Conservation (phyloP, 225 moss, liverwort and hornwort species). For the Marchantia polymorpha region DNA sequence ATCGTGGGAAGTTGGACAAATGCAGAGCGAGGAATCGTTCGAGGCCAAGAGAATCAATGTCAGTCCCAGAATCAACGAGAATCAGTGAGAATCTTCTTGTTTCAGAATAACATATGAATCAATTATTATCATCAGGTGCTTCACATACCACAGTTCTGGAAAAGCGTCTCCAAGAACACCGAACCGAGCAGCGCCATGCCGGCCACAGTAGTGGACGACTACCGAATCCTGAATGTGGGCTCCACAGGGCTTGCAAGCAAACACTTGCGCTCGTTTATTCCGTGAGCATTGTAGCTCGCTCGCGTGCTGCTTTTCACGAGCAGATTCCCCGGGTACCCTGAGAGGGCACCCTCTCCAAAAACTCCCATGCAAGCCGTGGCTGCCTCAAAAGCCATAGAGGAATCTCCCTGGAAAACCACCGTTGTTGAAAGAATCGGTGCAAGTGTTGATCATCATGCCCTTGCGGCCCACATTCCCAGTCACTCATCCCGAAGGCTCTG, state of each 20-base stretch:
- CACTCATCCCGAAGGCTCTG: constrained; percentile 40
- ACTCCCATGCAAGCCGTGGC: constrained; percentile 68
- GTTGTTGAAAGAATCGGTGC: constrained; percentile 64
- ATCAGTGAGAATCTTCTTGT: too few relatives aligned
- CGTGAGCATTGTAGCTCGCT: constrained; percentile 58
- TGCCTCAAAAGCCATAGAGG: constrained; percentile 48
- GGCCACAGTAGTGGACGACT: too few relatives aligned
- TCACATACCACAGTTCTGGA: too few relatives aligned
- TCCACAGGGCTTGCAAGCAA: constrained; percentile 67
- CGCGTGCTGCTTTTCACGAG: constrained; percentile 27
- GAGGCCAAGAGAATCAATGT: too few relatives aligned
- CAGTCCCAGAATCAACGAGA: too few relatives aligned
- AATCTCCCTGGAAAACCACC: constrained; percentile 64
- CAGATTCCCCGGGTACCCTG: constrained; percentile 59
- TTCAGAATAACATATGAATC: too few relatives aligned
- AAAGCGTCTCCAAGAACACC: too few relatives aligned
- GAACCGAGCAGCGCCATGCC: too few relatives aligned
- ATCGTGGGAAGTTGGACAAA: too few relatives aligned
- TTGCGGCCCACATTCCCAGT: constrained; percentile 68
- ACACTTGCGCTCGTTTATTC: constrained; percentile 45
- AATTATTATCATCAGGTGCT: too few relatives aligned
- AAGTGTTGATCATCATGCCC: constrained; percentile 68
- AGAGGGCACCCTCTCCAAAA: constrained; percentile 59
- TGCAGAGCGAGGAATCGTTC: too few relatives aligned
- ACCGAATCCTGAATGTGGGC: constrained; percentile 18